These are phyloP conservation scores for Podaxis rugospora DNA, from an alignment of 768 basidiomycete genomes.

Conservation along the genomic window DNA sequence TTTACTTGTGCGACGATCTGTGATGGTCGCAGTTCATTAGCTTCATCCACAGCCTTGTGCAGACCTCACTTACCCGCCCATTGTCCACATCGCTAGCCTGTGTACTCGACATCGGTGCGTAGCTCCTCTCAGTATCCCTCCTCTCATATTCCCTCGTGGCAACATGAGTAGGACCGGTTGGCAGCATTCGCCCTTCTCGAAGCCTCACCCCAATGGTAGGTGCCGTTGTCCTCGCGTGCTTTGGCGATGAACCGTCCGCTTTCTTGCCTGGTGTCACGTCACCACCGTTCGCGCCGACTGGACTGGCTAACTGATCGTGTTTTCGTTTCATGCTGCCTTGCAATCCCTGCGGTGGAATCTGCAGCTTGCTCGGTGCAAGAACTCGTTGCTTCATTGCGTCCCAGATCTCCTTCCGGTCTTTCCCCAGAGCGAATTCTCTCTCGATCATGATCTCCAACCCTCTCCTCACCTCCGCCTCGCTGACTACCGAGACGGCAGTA, in stretches of 20 bases:
- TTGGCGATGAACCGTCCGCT: not conserved
- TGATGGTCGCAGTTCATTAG: not conserved
- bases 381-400: constrained; percentile 6
- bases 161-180: not conserved
- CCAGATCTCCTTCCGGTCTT: constrained; percentile 7
- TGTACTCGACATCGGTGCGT: not conserved
- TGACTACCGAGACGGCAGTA: constrained; percentile 6
- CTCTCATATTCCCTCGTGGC: not conserved
- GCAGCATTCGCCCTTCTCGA: not conserved
- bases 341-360: not conserved
- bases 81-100: not conserved
- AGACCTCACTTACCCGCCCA: not conserved
- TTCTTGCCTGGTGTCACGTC: not conserved
- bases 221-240: constrained; percentile 1
- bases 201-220: constrained; percentile 2
- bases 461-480: constrained; percentile 8
- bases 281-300: not conserved
- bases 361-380: not conserved
- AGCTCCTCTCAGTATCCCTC: not conserved
- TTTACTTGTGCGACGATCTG: not conserved
- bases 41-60: not conserved
- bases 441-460: constrained; percentile 8
- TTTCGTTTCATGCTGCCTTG: not conserved
- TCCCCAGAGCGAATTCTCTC: constrained; percentile 6
- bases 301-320: constrained; percentile 2